Base-by-base conservation (phyloP, 23 red algal genomes). In the Gracilaria vermiculophylla region DNA sequence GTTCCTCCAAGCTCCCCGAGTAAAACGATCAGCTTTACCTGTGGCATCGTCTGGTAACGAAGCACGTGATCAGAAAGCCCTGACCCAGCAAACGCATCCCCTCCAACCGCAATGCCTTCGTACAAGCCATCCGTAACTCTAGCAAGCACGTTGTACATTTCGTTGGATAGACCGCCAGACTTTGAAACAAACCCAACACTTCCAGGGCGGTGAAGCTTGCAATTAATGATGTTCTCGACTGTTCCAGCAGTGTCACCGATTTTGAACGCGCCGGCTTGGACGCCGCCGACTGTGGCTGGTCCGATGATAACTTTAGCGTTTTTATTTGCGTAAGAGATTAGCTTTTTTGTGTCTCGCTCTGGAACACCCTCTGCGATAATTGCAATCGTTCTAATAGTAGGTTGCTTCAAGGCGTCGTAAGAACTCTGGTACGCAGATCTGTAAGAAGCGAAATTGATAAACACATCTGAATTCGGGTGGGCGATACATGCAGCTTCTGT, bases 361-460 rank as follows among this genome's bases (percentile, higher is more conserved):
- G 97, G 97, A 25, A 99, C 83, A 17, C 97, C 97, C 78, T 99
- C 97, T 2, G 97, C 97, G 23, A 99, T 99, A 60, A 99, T 99
- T 15, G 94, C 88, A 14, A 99, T 72, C 27, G 86, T 92, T 32
- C 85, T 82, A 44, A 99, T 94, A 5, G 93, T 72, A 8, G 80
- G 74, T 23, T 81, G 84, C 62, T 91, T 69, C 23, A 95, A 33
- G 28, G 90, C 93, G 42, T 76, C 55, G 67, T 85, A 80, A 32
- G 92, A 91, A 39, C 92, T 95, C 24, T 57, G 81, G 44, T 95
- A 99, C 0, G 97, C 97, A 47, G 97, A 99, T 35, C 97, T 90
- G 62, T 96, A 96, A 51, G 80, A 90, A 6, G 97, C 83, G 64
- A 92, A 99, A 51, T 99, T 99, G 49, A 99, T 85, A 47, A 95